These are phyloP conservation scores for Sporothrix variecibatus DNA, from an alignment of 2,329 filamentous ascomycete species.

Conservation along the genomic window DNA sequence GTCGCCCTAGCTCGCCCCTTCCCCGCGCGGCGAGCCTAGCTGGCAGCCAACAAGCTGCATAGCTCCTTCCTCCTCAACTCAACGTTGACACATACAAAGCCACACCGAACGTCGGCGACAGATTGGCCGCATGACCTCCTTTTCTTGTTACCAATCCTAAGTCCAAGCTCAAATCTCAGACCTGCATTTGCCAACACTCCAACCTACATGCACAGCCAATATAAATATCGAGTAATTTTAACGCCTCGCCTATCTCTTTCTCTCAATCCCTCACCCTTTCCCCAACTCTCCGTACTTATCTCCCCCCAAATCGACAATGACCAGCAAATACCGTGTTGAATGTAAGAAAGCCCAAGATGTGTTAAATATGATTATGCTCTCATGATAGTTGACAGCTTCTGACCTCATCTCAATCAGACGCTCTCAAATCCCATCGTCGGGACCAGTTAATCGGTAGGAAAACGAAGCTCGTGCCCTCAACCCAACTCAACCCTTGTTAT, in stretches of 20 bases:
- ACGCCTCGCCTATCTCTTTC: background rate
- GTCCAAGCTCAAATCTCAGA: background rate
- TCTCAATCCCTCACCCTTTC: background rate
- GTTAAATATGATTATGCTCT: background rate
- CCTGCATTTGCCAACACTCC: conserved; percentile 1
- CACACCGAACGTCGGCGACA: conserved; percentile 16
- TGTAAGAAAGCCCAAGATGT: conserved; percentile 55
- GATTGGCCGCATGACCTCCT: conserved; percentile 14
- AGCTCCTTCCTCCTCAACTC: background rate
- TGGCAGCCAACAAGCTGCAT: background rate
- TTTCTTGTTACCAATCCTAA: background rate
- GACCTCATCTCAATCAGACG: conserved; percentile 46
- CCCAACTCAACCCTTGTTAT: background rate
- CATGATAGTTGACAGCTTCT: background rate
- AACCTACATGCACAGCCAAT: background rate
- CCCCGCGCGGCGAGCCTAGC: conserved; percentile 8
- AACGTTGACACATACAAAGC: background rate
- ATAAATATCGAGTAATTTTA: background rate
- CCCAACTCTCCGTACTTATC: background rate
- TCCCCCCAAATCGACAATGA: conserved; percentile 47
- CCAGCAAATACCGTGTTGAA: conserved; percentile 69
- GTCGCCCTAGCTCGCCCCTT: conserved; percentile 17
- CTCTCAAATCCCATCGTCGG: conserved; percentile 78
- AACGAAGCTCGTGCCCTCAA: background rate
- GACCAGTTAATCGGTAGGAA: conserved; percentile 71